Conservation (phyloP, 306 rosid species). For the Sicyos edulis region DNA sequence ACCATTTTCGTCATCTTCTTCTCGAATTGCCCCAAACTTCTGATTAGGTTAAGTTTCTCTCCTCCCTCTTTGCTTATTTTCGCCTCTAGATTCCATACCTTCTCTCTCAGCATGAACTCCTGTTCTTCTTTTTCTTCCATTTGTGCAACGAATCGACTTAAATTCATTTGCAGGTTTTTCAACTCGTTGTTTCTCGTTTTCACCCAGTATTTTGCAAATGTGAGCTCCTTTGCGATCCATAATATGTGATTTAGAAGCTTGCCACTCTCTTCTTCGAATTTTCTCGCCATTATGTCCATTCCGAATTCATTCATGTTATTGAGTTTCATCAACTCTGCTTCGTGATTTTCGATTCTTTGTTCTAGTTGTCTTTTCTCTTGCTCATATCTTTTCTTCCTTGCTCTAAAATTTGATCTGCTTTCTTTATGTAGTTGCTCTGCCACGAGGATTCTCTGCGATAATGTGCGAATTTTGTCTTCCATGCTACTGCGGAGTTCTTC, state of each 20-base stretch:
- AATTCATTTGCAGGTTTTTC: slow-evolving; percentile 25
- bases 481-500: slow-evolving; percentile 35
- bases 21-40: slow-evolving; percentile 42
- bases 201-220: slow-evolving; percentile 41
- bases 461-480: slow-evolving; percentile 48
- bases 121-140: slow-evolving; percentile 46
- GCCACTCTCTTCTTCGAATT: slow-evolving; percentile 34
- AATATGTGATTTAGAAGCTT: slow-evolving; percentile 25
- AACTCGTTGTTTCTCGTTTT: slow-evolving; percentile 32
- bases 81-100: slow-evolving; percentile 52
- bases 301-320: slow-evolving; percentile 17
- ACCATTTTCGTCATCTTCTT: slow-evolving; percentile 44
- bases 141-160: slow-evolving; percentile 23
- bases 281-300: slow-evolving; percentile 25
- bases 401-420: slow-evolving; percentile 43
- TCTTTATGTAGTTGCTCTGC: slow-evolving; percentile 66
- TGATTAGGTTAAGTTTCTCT: slow-evolving; percentile 46
- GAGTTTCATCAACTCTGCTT: slow-evolving; percentile 28
- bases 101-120: slow-evolving; percentile 41
- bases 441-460: slow-evolving; percentile 53
- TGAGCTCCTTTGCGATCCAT: slow-evolving; percentile 35
- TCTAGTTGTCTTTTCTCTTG: slow-evolving; percentile 34
- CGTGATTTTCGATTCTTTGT: slow-evolving; percentile 32
- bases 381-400: slow-evolving; percentile 32
- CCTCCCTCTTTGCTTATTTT: slow-evolving; percentile 49